phyloP scores from a whole-genome alignment of 192 early-diverging fungal genomes.

The Umbelopsis sp. region DNA sequence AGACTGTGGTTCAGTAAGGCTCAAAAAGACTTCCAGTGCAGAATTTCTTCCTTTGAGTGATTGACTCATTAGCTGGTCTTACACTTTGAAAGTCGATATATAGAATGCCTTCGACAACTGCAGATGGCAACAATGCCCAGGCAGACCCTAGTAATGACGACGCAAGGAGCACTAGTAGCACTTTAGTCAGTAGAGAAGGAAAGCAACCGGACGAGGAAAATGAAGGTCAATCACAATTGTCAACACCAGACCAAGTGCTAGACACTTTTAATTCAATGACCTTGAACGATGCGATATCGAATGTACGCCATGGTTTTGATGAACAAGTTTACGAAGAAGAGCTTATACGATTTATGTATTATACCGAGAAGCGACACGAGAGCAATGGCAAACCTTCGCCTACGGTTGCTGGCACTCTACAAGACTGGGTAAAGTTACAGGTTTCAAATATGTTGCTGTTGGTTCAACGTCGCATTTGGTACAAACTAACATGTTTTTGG shows the following conservation, averaged over 20 bases:
- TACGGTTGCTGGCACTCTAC: slow-evolving; percentile 10
- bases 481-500: neutral
- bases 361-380: slow-evolving; percentile 58
- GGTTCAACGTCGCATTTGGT: neutral
- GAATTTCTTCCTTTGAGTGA: neutral
- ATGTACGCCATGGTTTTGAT: slow-evolving; percentile 53
- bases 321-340: slow-evolving; percentile 52
- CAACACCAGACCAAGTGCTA: neutral
- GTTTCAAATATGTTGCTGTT: neutral
- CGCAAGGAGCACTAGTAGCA: slow-evolving; percentile 55
- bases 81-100: slow-evolving; percentile 1
- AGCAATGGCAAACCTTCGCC: slow-evolving; percentile 35
- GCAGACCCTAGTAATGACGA: slow-evolving; percentile 43
- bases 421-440: slow-evolving; percentile 49
- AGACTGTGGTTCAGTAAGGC: neutral
- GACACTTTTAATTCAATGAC: neutral
- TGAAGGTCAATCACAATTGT: slow-evolving; percentile 20
- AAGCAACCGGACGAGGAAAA: slow-evolving; percentile 36
- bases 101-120: slow-evolving; percentile 19
- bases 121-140: neutral
- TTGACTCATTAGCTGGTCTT: neutral
- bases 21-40: too few species aligned
- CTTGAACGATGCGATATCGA: neutral
- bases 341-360: slow-evolving; percentile 53
- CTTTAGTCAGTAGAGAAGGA: slow-evolving; percentile 52